Conservation (phyloP, 1,284 basidiomycete genomes). For the Golubevia sp. region DNA sequence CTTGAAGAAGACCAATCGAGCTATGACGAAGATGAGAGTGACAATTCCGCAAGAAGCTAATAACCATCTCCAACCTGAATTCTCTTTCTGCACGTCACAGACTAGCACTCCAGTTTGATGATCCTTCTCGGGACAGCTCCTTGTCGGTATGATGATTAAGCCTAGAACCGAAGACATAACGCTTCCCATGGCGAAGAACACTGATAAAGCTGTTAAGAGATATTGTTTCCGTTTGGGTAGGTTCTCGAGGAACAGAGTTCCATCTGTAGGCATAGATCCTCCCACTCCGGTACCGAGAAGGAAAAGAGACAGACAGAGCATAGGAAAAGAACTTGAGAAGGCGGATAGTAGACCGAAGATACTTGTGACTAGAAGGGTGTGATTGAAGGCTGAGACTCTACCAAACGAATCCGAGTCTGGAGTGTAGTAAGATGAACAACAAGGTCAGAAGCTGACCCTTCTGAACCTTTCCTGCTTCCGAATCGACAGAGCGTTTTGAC, state of each 20-base stretch:
- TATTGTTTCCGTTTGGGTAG: slow-evolving; percentile 89
- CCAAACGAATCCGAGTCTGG: slow-evolving; percentile 67
- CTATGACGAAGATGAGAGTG: too few species aligned
- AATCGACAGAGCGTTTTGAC: not conserved
- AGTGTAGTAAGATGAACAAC: too few species aligned
- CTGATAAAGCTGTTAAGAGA: slow-evolving; percentile 88
- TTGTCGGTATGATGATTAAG: slow-evolving; percentile 75
- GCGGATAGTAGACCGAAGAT: slow-evolving; percentile 84
- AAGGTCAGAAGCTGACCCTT: not conserved
- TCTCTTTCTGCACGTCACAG: slow-evolving; percentile 73
- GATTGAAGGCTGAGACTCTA: slow-evolving; percentile 85
- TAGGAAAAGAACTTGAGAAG: slow-evolving; percentile 73
- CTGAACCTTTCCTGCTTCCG: not conserved
- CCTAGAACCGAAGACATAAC: slow-evolving; percentile 80
- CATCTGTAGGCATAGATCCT: slow-evolving; percentile 85
- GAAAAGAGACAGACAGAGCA: slow-evolving; percentile 80
- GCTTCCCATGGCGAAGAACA: slow-evolving; percentile 77
- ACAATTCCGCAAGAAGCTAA: too few species aligned
- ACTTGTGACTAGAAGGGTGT: slow-evolving; percentile 85
- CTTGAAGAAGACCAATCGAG: slow-evolving; percentile 82
- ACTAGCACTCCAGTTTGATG: slow-evolving; percentile 30
- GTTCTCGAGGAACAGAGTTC: slow-evolving; percentile 89
- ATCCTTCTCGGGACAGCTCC: slow-evolving; percentile 70
- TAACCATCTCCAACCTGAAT: slow-evolving; percentile 84
- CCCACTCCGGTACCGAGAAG: slow-evolving; percentile 88